Evolutionary conservation across 768 basidiomycete genomes (phyloP).

Genomic region (Hortiboletus flavorubellus): DNA sequence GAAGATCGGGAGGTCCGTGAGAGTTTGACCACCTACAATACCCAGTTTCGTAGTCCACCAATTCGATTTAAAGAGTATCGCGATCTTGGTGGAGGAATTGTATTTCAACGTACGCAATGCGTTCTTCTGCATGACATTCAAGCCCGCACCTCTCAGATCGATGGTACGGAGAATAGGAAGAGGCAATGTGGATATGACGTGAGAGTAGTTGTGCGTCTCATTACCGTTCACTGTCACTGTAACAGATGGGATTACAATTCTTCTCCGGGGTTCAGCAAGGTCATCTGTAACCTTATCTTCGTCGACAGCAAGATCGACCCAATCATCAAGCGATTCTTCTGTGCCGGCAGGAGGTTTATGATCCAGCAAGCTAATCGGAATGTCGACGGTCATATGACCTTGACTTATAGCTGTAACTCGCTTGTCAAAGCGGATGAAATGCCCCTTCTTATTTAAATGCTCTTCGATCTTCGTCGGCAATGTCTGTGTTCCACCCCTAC

Average conservation of each 20-base stretch:
- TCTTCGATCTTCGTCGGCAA: conserved; percentile 2
- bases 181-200: conserved; percentile 9
- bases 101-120: background rate
- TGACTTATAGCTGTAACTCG: conserved; percentile 4
- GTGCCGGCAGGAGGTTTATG: too few species aligned
- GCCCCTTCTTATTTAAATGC: background rate
- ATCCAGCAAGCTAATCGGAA: background rate
- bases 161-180: conserved; percentile 3
- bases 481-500: conserved; percentile 3
- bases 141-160: conserved; percentile 3
- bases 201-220: conserved; percentile 8
- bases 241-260: background rate
- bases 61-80: conserved; percentile 9
- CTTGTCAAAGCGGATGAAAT: background rate
- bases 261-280: background rate
- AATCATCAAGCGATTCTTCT: background rate
- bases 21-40: conserved; percentile 8
- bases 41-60: conserved; percentile 14
- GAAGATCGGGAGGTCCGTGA: conserved; percentile 11
- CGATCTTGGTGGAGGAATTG: background rate
- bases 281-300: background rate
- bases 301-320: background rate
- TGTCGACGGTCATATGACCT: background rate
- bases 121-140: conserved; percentile 7
- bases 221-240: conserved; percentile 4